Conservation (phyloP, 148 eudicot genomes). For the Fagopyrum tataricum region DNA sequence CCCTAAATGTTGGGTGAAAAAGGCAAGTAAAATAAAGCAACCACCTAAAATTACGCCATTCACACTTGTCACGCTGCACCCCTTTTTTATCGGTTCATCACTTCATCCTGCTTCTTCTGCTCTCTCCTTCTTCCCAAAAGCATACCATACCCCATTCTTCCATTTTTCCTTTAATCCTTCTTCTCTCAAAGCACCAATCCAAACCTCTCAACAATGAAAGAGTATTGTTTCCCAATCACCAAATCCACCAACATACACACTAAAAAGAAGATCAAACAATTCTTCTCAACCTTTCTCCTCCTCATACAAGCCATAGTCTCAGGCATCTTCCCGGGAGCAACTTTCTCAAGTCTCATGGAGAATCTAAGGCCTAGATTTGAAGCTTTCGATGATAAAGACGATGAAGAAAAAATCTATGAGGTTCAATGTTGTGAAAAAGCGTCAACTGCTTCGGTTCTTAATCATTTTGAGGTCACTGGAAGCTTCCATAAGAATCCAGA, state of each 20-base stretch:
- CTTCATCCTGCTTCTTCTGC: not conserved
- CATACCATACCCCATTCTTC: not conserved
- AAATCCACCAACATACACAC: not conserved
- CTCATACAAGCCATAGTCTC: not conserved
- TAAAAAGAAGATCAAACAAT: constrained; percentile 3
- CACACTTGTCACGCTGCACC: constrained; percentile 10
- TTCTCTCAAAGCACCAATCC: not conserved
- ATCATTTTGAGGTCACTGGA: not conserved
- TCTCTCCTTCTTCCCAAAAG: not conserved
- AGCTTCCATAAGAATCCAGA: not conserved
- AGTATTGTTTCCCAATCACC: not conserved
- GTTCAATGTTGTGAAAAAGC: not conserved
- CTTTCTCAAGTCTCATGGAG: not conserved
- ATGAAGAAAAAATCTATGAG: not conserved
- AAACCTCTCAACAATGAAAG: not conserved
- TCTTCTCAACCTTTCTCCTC: not conserved
- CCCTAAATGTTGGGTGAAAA: too few relatives aligned
- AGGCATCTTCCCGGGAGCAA: not conserved
- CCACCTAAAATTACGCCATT: constrained; percentile 9
- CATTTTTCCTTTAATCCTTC: not conserved
- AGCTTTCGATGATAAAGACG: not conserved
- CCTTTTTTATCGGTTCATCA: not conserved
- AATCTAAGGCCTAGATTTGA: not conserved
- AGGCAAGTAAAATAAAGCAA: constrained; percentile 5
- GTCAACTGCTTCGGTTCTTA: not conserved